Conservation (phyloP, 352 stramenopile species). For the Phytophthora cryptogea region DNA sequence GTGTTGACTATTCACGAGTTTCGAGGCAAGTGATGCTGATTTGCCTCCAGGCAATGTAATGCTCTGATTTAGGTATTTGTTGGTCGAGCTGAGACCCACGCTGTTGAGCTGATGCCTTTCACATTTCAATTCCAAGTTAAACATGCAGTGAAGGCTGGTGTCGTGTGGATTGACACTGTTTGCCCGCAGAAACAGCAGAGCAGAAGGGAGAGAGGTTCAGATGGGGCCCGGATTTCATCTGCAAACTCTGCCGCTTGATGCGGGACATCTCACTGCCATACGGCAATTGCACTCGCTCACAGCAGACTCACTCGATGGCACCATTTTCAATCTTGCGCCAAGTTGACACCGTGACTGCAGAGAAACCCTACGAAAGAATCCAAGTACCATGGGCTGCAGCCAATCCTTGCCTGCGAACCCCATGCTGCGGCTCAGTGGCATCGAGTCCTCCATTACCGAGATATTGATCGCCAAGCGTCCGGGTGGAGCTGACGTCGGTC, state of each 20-base stretch:
- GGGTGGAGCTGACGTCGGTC: slow-evolving; percentile 31
- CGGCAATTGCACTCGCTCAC: no score
- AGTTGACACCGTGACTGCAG: slow-evolving; percentile 3
- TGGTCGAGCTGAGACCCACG: no score
- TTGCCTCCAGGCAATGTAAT: neutral
- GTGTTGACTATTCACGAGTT: no score
- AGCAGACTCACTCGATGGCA: neutral
- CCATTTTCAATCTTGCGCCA: slow-evolving; percentile 21
- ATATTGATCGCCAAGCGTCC: slow-evolving; percentile 32
- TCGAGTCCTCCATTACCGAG: slow-evolving; percentile 26
- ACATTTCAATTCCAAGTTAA: neutral
- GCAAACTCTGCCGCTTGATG: slow-evolving; percentile 20
- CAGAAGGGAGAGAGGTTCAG: slow-evolving; percentile 24
- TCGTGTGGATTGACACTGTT: slow-evolving; percentile 16
- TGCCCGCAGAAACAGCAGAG: slow-evolving; percentile 6
- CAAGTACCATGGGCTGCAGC: slow-evolving; percentile 30
- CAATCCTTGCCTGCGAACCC: slow-evolving; percentile 46
- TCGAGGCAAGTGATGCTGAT: neutral
- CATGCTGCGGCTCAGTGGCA: slow-evolving; percentile 17
- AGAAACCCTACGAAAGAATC: no score
- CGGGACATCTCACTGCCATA: neutral
- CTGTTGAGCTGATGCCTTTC: neutral
- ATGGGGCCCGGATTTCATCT: slow-evolving; percentile 9
- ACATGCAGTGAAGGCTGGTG: slow-evolving; percentile 15
- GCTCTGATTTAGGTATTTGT: no score